Evolutionary conservation across 2,329 filamentous ascomycete genomes (phyloP), one percentile per base, ranked within the genome.

Genomic region (Blastomyces parvus): DNA sequence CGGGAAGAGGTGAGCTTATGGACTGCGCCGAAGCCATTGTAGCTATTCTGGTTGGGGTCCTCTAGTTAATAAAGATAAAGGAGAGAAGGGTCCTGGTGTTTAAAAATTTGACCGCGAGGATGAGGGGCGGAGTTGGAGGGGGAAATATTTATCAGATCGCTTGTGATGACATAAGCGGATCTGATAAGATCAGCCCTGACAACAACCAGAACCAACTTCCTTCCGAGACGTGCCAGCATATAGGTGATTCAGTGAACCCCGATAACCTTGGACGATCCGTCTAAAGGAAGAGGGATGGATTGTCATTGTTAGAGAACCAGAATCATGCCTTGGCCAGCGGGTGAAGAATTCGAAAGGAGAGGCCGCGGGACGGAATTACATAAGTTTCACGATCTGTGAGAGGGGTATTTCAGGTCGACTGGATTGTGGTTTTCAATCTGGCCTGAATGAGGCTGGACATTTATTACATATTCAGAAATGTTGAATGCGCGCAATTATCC

Each of bases 1-100:
- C 72, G 13, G 53, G 61, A 17, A 57, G 44, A 4, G 60, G 30
- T 27, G 52, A 19, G 22, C 7, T 40, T n/a, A n/a, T 14, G 19
- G n/a, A 22, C 59, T 52, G 50, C 40, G 48, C 30, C 17, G 30
- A 52, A 53, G 46, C 5, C 59, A 61, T 61, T 61, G 38, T 55
- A 33, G 22, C 55, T 17, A 42, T 42, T 25, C 19, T 36, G 8
- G 2, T n/a, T 22, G 22, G 40, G 17, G 13, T 33, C 33, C 19
- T 44, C 55, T 13, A 17, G 8, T 38, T 57, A 9, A 14, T 4
- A 11, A 46, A 59, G 9, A 59, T 46, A 6, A 17, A 48, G 57
- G 22, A 3, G 42, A 19, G 40, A 19, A 36, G 42, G 9, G 11
- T 19, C 13, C 30, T n/a, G 30, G n/a, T 27, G n/a, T 27, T 44